These are phyloP conservation scores for Cyphellophora attinorum DNA, from an alignment of 2,329 filamentous ascomycete species.

Conservation along the genomic window DNA sequence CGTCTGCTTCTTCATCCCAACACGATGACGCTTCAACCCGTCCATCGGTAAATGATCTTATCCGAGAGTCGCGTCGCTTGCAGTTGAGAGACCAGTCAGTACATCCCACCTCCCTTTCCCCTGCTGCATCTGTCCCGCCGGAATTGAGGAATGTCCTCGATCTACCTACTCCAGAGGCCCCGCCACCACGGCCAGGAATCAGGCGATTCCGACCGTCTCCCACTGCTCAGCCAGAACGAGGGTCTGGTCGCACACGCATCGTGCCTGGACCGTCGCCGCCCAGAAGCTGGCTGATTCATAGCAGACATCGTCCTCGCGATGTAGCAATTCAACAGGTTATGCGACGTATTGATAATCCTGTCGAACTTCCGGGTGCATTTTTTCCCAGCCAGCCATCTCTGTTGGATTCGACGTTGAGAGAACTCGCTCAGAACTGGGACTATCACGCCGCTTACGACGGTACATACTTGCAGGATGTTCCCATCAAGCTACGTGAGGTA, in stretches of 20 bases:
- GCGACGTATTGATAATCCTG: conserved; percentile 10
- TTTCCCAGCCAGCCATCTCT: conserved; percentile 35
- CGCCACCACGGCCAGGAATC: conserved; percentile 19
- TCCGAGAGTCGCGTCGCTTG: conserved; percentile 35
- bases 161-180: conserved; percentile 29
- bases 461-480: conserved; percentile 42
- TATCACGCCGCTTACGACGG: conserved; percentile 49
- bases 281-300: conserved; percentile 32
- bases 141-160: conserved; percentile 34
- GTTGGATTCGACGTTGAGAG: conserved; percentile 41
- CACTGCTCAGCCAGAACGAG: conserved; percentile 17
- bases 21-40: conserved; percentile 17
- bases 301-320: conserved; percentile 11
- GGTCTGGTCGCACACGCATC: conserved; percentile 27
- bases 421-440: conserved; percentile 47
- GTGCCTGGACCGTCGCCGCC: conserved; percentile 37
- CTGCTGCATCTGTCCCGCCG: conserved; percentile 33
- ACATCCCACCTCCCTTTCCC: conserved; percentile 10
- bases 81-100: conserved; percentile 21
- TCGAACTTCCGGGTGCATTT: conserved; percentile 27
- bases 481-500: conserved; percentile 40
- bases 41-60: conserved; percentile 37
- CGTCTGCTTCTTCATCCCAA: conserved; percentile 21
- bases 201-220: not conserved
- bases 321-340: conserved; percentile 9